These are phyloP conservation scores for Metschnikowia lunata DNA, from an alignment of 805 yeast species.

Conservation along the genomic window DNA sequence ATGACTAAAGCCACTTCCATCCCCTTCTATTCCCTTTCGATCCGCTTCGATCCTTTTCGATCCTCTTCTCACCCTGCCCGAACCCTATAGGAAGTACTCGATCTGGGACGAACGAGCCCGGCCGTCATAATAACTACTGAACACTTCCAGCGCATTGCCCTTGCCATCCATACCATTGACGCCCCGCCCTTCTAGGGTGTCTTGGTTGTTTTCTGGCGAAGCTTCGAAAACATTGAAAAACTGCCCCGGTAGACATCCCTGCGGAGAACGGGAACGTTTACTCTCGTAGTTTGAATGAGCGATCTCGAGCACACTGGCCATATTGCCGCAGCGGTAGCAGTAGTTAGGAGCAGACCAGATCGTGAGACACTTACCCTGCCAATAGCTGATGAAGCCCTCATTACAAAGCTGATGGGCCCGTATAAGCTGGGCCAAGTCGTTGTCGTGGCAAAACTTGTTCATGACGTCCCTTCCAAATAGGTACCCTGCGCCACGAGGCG, in stretches of 20 bases:
- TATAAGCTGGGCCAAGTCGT: constrained; percentile 73
- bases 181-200: constrained; percentile 38
- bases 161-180: constrained; percentile 30
- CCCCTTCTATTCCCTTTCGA: too few species aligned
- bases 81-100: constrained; percentile 45
- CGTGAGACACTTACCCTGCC: constrained; percentile 86
- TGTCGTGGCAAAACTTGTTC: constrained; percentile 74
- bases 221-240: constrained; percentile 94
- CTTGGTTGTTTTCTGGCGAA: constrained; percentile 85
- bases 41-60: too few species aligned
- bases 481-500: constrained; percentile 97
- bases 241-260: constrained; percentile 45
- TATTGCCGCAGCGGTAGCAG: constrained; percentile 94
- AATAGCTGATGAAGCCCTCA: constrained; percentile 90
- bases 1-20: too few species aligned
- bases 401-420: constrained; percentile 97
- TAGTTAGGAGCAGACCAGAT: constrained; percentile 99
- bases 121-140: constrained; percentile 26
- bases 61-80: too few species aligned
- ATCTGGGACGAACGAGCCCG: constrained; percentile 37
- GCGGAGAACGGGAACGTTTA: constrained; percentile 13
- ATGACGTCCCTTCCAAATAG: constrained; percentile 92
- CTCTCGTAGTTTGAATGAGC: constrained; percentile 43
- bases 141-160: constrained; percentile 17
- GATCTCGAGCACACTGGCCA: constrained; percentile 94